A percentile compares a stretch with the other conserved stretches of the same genome.
These are phyloP conservation scores for Daldinia grandis DNA, from an alignment of 495 filamentous ascomycete species.

Conservation along the genomic window DNA sequence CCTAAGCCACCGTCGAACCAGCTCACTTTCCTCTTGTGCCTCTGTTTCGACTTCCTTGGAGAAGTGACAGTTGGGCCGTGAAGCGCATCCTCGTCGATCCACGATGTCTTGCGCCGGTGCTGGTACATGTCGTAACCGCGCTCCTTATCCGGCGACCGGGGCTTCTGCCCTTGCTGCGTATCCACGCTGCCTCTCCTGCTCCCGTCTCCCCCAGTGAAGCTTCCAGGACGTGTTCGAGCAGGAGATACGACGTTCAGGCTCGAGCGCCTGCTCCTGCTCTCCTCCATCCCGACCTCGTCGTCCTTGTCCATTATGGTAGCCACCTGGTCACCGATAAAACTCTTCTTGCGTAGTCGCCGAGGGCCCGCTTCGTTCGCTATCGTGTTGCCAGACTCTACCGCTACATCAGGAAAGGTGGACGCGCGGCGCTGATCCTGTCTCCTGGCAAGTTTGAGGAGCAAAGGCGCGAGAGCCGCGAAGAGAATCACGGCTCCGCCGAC, in stretches of 20 bases:
- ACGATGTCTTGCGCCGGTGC: slow-evolving; percentile 44
- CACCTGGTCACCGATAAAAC: slow-evolving; percentile 15
- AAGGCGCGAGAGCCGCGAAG: slow-evolving; percentile 31
- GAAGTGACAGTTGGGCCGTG: slow-evolving; percentile 50
- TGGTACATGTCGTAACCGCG: slow-evolving; percentile 38
- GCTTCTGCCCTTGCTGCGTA: slow-evolving; percentile 8
- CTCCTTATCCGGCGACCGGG: slow-evolving; percentile 39
- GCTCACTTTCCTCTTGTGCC: slow-evolving; percentile 25
- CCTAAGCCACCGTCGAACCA: slow-evolving; percentile 37
- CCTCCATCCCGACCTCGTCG: slow-evolving; percentile 29
- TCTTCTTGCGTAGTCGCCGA: slow-evolving; percentile 38
- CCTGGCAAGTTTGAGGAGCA: slow-evolving; percentile 35
- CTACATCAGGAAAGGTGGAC: slow-evolving; percentile 1
- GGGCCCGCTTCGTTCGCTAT: slow-evolving; percentile 14
- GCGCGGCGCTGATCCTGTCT: slow-evolving; percentile 13
- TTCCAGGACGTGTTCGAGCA: slow-evolving; percentile 8
- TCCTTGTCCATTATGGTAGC: slow-evolving; percentile 19
- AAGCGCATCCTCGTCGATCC: slow-evolving; percentile 55
- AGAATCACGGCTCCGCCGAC: slow-evolving; percentile 40
- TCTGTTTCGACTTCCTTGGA: slow-evolving; percentile 29
- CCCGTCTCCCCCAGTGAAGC: slow-evolving; percentile 14
- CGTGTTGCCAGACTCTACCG: slow-evolving; percentile 11
- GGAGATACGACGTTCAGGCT: slow-evolving; percentile 23
- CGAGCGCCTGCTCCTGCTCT: slow-evolving; percentile 23
- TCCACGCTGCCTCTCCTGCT: slow-evolving; percentile 11